These are phyloP conservation scores for Myotisia sp. DNA, from an alignment of 2,329 filamentous ascomycete species.

Conservation along the genomic window DNA sequence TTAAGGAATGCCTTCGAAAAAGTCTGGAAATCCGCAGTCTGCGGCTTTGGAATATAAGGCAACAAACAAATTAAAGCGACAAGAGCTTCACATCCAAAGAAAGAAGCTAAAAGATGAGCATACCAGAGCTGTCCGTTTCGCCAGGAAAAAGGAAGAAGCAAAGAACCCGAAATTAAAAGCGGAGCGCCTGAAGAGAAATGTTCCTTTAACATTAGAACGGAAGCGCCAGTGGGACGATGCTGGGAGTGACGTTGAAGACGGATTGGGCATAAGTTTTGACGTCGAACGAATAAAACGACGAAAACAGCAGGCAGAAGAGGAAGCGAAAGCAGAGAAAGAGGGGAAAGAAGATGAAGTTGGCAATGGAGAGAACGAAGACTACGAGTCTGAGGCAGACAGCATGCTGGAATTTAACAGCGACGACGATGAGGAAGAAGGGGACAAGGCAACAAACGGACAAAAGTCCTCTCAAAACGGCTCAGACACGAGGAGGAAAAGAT, in stretches of 20 bases:
- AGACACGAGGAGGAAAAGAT: conserved; percentile 22
- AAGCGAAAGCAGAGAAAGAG: conserved; percentile 19
- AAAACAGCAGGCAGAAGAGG: conserved; percentile 33
- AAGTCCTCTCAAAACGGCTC: conserved; percentile 22
- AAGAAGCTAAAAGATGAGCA: conserved; percentile 63
- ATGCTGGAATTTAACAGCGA: conserved; percentile 52
- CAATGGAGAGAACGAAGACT: conserved; percentile 34
- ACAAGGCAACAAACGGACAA: conserved; percentile 28
- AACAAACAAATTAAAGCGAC: conserved; percentile 65
- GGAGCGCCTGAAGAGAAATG: conserved; percentile 60
- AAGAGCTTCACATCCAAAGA: conserved; percentile 62
- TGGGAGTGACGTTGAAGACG: conserved; percentile 37
- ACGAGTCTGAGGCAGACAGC: conserved; percentile 53
- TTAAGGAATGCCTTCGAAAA: conserved; percentile 36
- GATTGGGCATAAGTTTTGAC: conserved; percentile 34
- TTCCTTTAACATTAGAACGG: conserved; percentile 66
- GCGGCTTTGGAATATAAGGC: conserved; percentile 40
- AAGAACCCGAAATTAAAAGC: conserved; percentile 63
- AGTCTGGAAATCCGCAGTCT: conserved; percentile 31
- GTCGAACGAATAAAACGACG: conserved; percentile 36
- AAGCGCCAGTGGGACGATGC: conserved; percentile 84
- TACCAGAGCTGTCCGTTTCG: conserved; percentile 62
- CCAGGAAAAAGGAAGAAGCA: conserved; percentile 69
- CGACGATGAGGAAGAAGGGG: conserved; percentile 35
- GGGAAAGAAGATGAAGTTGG: conserved; percentile 26